These are phyloP conservation scores for Aspergillus terreus DNA, from an alignment of 2,329 filamentous ascomycete genomes.

Conservation along the genomic window DNA sequence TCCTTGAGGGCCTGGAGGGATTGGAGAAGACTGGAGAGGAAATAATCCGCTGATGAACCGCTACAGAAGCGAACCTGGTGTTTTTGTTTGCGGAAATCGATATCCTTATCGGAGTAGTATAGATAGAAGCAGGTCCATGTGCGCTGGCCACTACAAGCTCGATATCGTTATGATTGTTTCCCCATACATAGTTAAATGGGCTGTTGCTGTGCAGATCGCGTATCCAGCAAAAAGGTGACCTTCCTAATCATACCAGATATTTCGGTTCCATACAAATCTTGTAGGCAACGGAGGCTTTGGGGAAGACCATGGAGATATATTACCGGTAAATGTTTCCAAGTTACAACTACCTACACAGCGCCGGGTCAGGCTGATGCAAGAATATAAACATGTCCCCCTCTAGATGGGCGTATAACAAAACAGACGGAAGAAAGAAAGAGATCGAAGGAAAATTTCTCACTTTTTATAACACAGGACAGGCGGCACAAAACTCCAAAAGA, in stretches of 20 bases:
- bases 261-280: neutral
- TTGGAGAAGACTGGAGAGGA: conserved; percentile 58
- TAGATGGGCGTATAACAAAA: conserved; percentile 2
- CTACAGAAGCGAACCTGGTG: neutral
- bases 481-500: conserved; percentile 6
- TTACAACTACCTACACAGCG: neutral
- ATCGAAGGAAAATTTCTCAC: neutral
- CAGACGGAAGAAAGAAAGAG: neutral
- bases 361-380: conserved; percentile 1
- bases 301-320: no score
- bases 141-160: neutral
- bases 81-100: neutral
- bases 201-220: no score
- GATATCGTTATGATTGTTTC: neutral
- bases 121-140: neutral
- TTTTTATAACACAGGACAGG: conserved; percentile 5
- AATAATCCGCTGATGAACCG: conserved; percentile 57
- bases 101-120: neutral
- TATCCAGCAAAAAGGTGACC: no score
- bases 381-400: neutral
- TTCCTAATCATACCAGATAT: no score
- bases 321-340: neutral
- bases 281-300: neutral
- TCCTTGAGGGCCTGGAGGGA: conserved; percentile 76
- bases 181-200: neutral